Base-by-base conservation (phyloP, 2,329 filamentous ascomycete genomes). In the Periconia macrospinosa region DNA sequence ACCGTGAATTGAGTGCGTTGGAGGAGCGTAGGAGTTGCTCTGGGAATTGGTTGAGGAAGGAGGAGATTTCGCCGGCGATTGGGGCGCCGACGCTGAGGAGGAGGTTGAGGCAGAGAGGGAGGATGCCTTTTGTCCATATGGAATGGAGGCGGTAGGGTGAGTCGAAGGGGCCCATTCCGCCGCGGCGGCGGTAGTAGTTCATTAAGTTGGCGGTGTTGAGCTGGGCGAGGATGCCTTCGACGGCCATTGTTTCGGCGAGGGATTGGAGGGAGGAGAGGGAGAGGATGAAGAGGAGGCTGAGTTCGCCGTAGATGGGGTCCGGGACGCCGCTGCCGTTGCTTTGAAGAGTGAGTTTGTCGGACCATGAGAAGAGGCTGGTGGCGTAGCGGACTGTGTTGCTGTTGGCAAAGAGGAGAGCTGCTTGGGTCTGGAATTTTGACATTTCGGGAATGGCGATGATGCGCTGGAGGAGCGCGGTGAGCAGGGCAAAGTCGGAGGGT, bases 261-360 rank as follows among this genome's bases (percentile, higher is more conserved):
- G 85, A 76, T 0, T 90, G 89, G 14, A 97, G 82, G 14, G 85
- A 87, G 1, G 92, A 96, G 13, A 99, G 82, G 61, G 96, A 90
- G 19, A 96, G 85, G 14, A 99, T 81, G 74, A 97, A 95, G 23
- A 92, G 82, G 41, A 96, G 83, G 65, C 90, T 90, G n/a, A 97
- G 83, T 69, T 97, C 92, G 59, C 92, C 94, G 72, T 97, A 97
- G 30, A 97, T 80, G 0, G 94, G 93, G 68, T 97, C 93, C 27
- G 87, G 86, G 52, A 88, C 83, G 23, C 68, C 63, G 23, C 14
- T 30, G 43, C 43, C 43, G 43, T 45, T 45, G 27, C 30, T 44
- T 2, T 55, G 27, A 35, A 88, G 82, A 0, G 88, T 84, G 20
- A 97, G 81, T 60, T 88, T 86, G 72, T 97, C 92, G 3, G 93